Evolutionary conservation across 1,139 yeast genomes (phyloP).

Genomic region (Hyphopichia fennica): DNA sequence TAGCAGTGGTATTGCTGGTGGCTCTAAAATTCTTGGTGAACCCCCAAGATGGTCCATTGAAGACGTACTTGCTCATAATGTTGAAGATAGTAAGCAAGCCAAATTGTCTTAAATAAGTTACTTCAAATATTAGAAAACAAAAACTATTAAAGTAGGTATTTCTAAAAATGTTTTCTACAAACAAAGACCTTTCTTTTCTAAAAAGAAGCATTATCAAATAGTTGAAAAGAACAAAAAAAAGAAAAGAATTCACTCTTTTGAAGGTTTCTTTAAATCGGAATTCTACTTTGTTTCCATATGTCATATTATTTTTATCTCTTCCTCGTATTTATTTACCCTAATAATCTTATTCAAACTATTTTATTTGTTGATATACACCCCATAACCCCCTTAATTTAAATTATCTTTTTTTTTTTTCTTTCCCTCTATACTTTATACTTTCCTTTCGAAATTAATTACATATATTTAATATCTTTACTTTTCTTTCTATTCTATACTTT

Average conservation of each 20-base stretch:
- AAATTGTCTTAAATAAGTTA: neutral
- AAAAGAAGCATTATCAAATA: too few species aligned
- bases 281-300: neutral
- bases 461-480: too few species aligned
- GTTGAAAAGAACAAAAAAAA: too few species aligned
- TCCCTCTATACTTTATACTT: too few species aligned
- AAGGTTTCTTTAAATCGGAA: neutral
- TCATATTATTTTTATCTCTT: neutral
- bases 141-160: too few species aligned
- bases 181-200: too few species aligned
- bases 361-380: neutral
- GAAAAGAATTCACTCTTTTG: too few species aligned
- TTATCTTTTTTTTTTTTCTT: neutral
- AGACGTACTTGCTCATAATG: slow-evolving; percentile 72
- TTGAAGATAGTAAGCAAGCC: slow-evolving; percentile 62
- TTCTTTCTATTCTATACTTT: too few species aligned
- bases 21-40: slow-evolving; percentile 52
- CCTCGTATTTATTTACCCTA: neutral
- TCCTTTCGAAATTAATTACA: too few species aligned
- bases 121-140: too few species aligned
- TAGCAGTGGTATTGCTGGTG: slow-evolving; percentile 76
- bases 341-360: neutral
- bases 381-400: neutral
- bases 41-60: slow-evolving; percentile 77
- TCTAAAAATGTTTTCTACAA: neutral